Evolutionary conservation across 305 asterid genomes (phyloP).

Genomic region (Caryopteris hybrid): DNA sequence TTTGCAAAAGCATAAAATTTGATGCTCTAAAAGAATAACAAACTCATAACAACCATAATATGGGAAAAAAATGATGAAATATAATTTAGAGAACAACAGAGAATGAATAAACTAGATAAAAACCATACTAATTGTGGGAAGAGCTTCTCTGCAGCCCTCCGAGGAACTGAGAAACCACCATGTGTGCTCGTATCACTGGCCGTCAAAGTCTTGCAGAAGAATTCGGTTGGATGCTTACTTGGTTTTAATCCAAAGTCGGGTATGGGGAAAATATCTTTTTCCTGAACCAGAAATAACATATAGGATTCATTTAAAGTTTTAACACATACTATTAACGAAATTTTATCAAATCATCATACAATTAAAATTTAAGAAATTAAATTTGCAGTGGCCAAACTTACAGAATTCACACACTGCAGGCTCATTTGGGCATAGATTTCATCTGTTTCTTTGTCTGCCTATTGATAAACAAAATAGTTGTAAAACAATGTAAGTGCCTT

Average conservation of each 20-base stretch:
- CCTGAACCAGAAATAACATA: constrained; percentile 40
- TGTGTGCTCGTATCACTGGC: constrained; percentile 97
- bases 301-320: neutral
- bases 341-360: too few relatives aligned
- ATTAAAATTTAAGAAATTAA: neutral
- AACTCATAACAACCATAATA: too few relatives aligned
- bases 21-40: neutral
- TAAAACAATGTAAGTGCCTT: neutral
- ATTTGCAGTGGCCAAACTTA: constrained; percentile 28
- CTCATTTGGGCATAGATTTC: constrained; percentile 96
- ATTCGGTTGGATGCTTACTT: constrained; percentile 83
- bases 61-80: neutral
- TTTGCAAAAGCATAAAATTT: neutral
- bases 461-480: constrained; percentile 18
- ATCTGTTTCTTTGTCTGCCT: constrained; percentile 96
- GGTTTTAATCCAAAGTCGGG: constrained; percentile 78
- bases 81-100: neutral
- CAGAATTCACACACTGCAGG: constrained; percentile 83
- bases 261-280: constrained; percentile 78
- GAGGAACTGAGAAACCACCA: constrained; percentile 94
- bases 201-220: constrained; percentile 90
- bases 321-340: neutral
- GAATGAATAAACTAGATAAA: neutral
- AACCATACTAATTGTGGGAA: constrained; percentile 74
- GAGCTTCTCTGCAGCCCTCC: constrained; percentile 93